A percentile compares a stretch with the other conserved stretches of the same genome.
Conservation (phyloP, 2,329 filamentous ascomycete genomes). For the Verticillium alfalfae region DNA sequence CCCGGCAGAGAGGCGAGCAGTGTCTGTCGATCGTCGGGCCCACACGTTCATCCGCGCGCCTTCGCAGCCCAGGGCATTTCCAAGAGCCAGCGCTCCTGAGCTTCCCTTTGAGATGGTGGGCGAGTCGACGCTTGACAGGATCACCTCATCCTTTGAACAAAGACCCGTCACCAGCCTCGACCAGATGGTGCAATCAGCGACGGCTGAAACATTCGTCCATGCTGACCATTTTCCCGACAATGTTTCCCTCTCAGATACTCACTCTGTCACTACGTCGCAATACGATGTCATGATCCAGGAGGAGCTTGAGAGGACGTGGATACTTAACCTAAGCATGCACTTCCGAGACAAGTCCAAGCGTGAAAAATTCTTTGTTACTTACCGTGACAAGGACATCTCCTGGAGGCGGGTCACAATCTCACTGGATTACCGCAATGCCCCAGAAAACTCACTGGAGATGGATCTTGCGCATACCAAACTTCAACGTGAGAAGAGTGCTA, state of each 20-base stretch:
- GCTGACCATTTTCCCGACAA: slow-evolving; percentile 13
- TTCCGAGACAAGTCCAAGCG: slow-evolving; percentile 88
- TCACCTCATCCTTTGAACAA: slow-evolving; percentile 23
- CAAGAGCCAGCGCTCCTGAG: slow-evolving; percentile 43
- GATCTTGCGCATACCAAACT: slow-evolving; percentile 73
- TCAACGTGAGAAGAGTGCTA: slow-evolving; percentile 86
- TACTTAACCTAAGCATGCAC: slow-evolving; percentile 96
- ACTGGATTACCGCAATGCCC: slow-evolving; percentile 81
- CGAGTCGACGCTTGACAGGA: slow-evolving; percentile 18
- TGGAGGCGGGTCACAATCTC: slow-evolving; percentile 92
- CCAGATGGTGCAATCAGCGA: slow-evolving; percentile 13
- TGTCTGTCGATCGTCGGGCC: slow-evolving; percentile 55
- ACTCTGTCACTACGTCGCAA: slow-evolving; percentile 44
- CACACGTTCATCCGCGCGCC: slow-evolving; percentile 24
- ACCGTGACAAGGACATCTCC: slow-evolving; percentile 68
- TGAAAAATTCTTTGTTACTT: slow-evolving; percentile 98
- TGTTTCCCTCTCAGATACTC: slow-evolving; percentile 26
- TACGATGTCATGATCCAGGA: slow-evolving; percentile 65
- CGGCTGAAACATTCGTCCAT: slow-evolving; percentile 1
- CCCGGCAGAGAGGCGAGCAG: slow-evolving; percentile 63
- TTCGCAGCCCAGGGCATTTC: slow-evolving; percentile 27
- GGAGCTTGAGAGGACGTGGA: slow-evolving; percentile 86
- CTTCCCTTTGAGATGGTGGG: slow-evolving; percentile 25
- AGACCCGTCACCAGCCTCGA: slow-evolving; percentile 10
- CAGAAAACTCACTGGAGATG: slow-evolving; percentile 75